phyloP scores from a whole-genome alignment of 2,329 filamentous ascomycete species.

The Akanthomyces uredinophilus region DNA sequence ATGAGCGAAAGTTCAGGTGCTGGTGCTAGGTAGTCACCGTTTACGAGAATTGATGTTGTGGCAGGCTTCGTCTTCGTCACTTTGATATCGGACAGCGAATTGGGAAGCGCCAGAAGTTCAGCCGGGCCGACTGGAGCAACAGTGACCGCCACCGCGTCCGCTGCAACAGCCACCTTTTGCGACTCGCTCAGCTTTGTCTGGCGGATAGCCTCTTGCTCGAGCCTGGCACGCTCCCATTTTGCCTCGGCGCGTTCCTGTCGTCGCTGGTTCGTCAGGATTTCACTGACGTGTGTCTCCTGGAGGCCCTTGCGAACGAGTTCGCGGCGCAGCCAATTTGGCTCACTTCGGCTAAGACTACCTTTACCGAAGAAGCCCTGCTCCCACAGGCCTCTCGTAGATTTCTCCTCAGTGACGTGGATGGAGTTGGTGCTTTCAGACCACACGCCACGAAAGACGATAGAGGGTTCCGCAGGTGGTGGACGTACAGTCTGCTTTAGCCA shows the following conservation, averaged over 20 bases:
- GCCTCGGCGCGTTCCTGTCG: conserved; percentile 75
- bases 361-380: conserved; percentile 98
- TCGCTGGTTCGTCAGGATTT: conserved; percentile 71
- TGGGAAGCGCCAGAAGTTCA: conserved; percentile 49
- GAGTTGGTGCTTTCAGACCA: conserved; percentile 81
- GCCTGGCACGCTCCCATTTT: conserved; percentile 88
- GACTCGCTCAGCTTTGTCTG: conserved; percentile 53
- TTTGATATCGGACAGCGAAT: conserved; percentile 40
- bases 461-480: conserved; percentile 59
- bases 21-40: not conserved
- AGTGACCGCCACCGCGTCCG: conserved; percentile 2
- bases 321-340: conserved; percentile 85
- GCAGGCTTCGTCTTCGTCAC: conserved; percentile 26
- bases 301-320: conserved; percentile 69
- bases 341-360: conserved; percentile 85
- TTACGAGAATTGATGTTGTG: conserved; percentile 10
- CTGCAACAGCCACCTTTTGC: conserved; percentile 19
- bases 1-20: conserved; percentile 4
- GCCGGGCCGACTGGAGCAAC: conserved; percentile 38
- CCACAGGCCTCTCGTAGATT: conserved; percentile 78
- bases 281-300: conserved; percentile 64
- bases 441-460: conserved; percentile 62
- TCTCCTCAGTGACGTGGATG: conserved; percentile 74
- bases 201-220: conserved; percentile 79
- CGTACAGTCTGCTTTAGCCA: conserved; percentile 71